phyloP scores from a whole-genome alignment of 192 early-diverging fungal species.

The Gonapodya prolifera region DNA sequence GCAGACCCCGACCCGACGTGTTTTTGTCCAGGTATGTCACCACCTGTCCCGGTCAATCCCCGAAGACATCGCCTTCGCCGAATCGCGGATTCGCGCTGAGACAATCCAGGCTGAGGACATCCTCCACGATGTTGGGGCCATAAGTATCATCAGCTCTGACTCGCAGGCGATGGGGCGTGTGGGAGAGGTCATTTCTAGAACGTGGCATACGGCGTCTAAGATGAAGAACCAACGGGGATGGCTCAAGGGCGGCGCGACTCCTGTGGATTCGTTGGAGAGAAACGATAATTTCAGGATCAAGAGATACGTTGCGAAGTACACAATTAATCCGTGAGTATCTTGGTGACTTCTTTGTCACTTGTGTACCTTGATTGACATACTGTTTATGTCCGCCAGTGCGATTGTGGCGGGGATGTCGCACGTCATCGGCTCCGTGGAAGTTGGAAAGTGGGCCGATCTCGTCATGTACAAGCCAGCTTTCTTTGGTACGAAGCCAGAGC shows the following conservation, averaged over 20 bases:
- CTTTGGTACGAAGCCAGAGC: constrained; percentile 79
- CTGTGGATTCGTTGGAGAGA: constrained; percentile 23
- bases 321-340: constrained; percentile 77
- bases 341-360: neutral
- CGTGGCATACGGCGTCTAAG: constrained; percentile 93
- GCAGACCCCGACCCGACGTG: too few species aligned
- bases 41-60: constrained; percentile 85
- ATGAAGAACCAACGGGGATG: neutral
- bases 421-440: constrained; percentile 82
- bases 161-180: constrained; percentile 94
- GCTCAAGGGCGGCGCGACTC: neutral
- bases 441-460: constrained; percentile 88
- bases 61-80: constrained; percentile 95
- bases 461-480: constrained; percentile 70
- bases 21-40: too few species aligned
- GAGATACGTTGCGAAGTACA: constrained; percentile 94
- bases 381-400: constrained; percentile 35
- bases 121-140: constrained; percentile 90
- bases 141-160: constrained; percentile 87
- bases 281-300: constrained; percentile 76
- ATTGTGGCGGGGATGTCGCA: constrained; percentile 78
- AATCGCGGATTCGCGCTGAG: constrained; percentile 87
- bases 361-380: neutral
- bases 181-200: constrained; percentile 81
- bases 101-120: constrained; percentile 95